A percentile compares a stretch with the other conserved stretches of the same genome.
These are phyloP conservation scores for Jamesozyma jinghongensis DNA, from an alignment of 805 yeast species.

Conservation along the genomic window DNA sequence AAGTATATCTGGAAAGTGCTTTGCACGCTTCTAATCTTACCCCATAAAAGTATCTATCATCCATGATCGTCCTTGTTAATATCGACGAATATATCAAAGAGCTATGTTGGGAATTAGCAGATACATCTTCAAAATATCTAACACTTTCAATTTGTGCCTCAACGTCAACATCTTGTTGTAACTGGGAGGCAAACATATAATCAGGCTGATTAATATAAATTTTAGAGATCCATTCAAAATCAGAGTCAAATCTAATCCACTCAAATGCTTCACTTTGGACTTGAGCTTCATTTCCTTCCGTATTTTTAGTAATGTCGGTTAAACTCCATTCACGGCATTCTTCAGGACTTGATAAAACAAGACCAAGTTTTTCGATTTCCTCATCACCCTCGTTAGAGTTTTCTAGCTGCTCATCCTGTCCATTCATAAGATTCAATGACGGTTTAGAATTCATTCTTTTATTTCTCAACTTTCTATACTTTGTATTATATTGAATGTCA, in stretches of 20 bases:
- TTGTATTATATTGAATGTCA: slow-evolving; percentile 92
- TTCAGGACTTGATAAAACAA: slow-evolving; percentile 49
- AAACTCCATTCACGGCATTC: slow-evolving; percentile 68
- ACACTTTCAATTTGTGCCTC: slow-evolving; percentile 90
- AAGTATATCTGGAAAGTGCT: slow-evolving; percentile 63
- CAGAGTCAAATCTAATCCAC: slow-evolving; percentile 97
- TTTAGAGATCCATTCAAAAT: slow-evolving; percentile 91
- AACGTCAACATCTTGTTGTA: slow-evolving; percentile 91
- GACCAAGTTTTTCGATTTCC: slow-evolving; percentile 46
- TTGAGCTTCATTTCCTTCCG: slow-evolving; percentile 26
- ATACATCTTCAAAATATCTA: slow-evolving; percentile 51
- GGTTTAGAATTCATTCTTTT: slow-evolving; percentile 30
- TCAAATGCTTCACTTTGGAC: slow-evolving; percentile 76
- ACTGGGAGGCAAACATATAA: slow-evolving; percentile 87
- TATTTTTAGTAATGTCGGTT: slow-evolving; percentile 54
- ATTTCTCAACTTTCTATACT: slow-evolving; percentile 73
- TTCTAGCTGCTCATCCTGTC: slow-evolving; percentile 1
- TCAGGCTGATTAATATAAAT: slow-evolving; percentile 81
- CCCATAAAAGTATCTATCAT: slow-evolving; percentile 78
- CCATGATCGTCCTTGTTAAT: slow-evolving; percentile 72
- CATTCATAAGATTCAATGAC: slow-evolving; percentile 5
- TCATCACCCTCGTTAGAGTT: slow-evolving; percentile 1
- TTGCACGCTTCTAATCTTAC: slow-evolving; percentile 78
- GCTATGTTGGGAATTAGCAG: slow-evolving; percentile 39
- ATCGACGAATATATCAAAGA: slow-evolving; percentile 62